These are phyloP conservation scores for Asterionellopsis glacialis DNA, from an alignment of 108 stramenopile genomes.

Conservation along the genomic window DNA sequence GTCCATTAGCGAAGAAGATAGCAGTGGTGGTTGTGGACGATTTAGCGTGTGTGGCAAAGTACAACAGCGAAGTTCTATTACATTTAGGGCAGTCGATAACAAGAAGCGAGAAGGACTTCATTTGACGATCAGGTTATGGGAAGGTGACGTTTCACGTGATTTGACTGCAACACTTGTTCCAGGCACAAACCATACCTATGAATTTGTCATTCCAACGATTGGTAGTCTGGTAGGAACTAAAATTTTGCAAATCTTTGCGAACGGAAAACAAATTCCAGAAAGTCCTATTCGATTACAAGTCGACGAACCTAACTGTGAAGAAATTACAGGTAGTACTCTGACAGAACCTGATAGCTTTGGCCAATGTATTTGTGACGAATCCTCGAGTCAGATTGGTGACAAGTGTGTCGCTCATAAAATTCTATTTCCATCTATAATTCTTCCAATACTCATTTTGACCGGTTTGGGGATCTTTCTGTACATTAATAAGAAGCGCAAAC, in stretches of 20 bases:
- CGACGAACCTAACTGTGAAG: slow-evolving; percentile 4
- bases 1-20: neutral
- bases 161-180: neutral
- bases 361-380: slow-evolving; percentile 11
- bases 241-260: slow-evolving; percentile 21
- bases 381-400: slow-evolving; percentile 4
- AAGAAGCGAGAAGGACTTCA: neutral
- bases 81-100: slow-evolving; percentile 10
- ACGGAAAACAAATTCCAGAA: slow-evolving; percentile 22
- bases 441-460: neutral
- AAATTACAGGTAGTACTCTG: neutral
- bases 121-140: neutral
- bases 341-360: slow-evolving; percentile 8
- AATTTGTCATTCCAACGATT: neutral
- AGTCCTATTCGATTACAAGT: slow-evolving; percentile 26
- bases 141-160: neutral
- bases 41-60: slow-evolving; percentile 19
- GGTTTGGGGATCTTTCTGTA: slow-evolving; percentile 1
- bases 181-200: neutral
- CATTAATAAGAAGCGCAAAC: slow-evolving; percentile 17
- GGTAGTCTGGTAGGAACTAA: slow-evolving; percentile 4
- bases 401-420: neutral
- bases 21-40: slow-evolving; percentile 18
- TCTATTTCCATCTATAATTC: neutral
- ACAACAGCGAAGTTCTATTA: slow-evolving; percentile 3